phyloP scores from a whole-genome alignment of 1,284 basidiomycete species.

The Paramarasmius palmivorus region DNA sequence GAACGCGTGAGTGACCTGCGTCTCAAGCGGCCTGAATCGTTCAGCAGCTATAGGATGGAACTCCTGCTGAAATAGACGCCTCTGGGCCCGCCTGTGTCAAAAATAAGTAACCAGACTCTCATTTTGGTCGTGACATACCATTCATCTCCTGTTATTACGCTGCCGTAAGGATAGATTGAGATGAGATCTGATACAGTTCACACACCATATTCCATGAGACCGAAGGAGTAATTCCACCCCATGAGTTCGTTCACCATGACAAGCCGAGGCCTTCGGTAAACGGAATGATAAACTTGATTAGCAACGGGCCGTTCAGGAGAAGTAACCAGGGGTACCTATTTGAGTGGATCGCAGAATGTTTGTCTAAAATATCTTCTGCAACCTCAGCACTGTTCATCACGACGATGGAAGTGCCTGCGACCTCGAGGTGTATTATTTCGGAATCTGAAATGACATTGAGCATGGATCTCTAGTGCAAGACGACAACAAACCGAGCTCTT shows the following conservation, averaged over 20 bases:
- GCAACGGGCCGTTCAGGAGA: background rate
- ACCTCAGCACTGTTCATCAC: constrained; percentile 14
- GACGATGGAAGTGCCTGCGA: constrained; percentile 16
- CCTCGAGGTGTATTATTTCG: constrained; percentile 16
- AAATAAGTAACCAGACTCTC: background rate
- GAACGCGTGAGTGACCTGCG: constrained; percentile 22
- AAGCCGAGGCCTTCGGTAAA: constrained; percentile 17
- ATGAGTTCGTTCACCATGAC: constrained; percentile 25
- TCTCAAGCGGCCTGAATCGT: constrained; percentile 19
- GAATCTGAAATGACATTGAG: constrained; percentile 3
- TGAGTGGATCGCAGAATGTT: constrained; percentile 15
- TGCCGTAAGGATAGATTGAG: background rate
- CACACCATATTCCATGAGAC: constrained; percentile 25
- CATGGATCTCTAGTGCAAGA: background rate
- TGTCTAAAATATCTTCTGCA: constrained; percentile 15
- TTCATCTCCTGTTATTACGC: constrained; percentile 9
- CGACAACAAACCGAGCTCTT: constrained; percentile 7
- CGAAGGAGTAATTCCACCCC: constrained; percentile 28
- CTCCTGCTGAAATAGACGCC: constrained; percentile 28
- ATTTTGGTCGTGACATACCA: constrained; percentile 5
- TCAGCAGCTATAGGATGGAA: constrained; percentile 23
- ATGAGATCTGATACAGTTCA: constrained; percentile 20
- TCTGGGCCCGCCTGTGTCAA: constrained; percentile 14
- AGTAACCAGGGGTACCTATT: constrained; percentile 9
- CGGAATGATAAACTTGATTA: constrained; percentile 7